Base-by-base conservation (phyloP, 495 filamentous ascomycete genomes). In the Bombardia bombarda region DNA sequence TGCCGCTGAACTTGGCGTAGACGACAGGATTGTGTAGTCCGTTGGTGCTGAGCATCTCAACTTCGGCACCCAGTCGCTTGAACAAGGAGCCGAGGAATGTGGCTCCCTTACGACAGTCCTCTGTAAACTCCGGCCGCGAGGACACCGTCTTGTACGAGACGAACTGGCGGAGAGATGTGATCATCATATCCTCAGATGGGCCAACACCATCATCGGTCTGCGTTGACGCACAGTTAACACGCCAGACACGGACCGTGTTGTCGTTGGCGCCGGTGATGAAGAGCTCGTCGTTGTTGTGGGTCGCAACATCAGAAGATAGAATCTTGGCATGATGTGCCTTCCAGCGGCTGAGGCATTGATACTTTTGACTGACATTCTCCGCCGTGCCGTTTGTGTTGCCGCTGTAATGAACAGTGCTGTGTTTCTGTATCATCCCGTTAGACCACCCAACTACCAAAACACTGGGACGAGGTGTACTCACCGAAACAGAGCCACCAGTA, bases 261-360 rank as follows among this genome's bases (percentile, higher is more conserved):
- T 98, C 92, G 50, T 92, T 97, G 28, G 87, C 89, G n/a, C 93
- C 92, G 1, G 93, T 95, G 38, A 95, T 85, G 55, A 84, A 94
- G 2, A 93, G 75, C 23, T 81, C 75, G 37, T 83, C 78, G 16
- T 76, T 77, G 8, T 83, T 73, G 45, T 79, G 72, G 1, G 64
- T 75, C 0, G 82, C 80, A 14, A 82, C 73, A 3, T 84, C 83
- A 1, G 92, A 95, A n/a, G 92, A 86, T 18, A 97, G 72, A 44
- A 95, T 83, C 24, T 87, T 81, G 13, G 83, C 90, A 24, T 84
- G 67, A 53, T 98, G 93, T 2, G 87, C 90, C 55, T 82, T 79
- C 84, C 90, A 94, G 28, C 81, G 74, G 38, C 75, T 80, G 7
- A 90, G 68, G 48, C 83, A 86, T 56, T 95, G 84, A 51, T 96